phyloP scores from a whole-genome alignment of 1,284 basidiomycete genomes.

The Sanguinoderma infundibulare region DNA sequence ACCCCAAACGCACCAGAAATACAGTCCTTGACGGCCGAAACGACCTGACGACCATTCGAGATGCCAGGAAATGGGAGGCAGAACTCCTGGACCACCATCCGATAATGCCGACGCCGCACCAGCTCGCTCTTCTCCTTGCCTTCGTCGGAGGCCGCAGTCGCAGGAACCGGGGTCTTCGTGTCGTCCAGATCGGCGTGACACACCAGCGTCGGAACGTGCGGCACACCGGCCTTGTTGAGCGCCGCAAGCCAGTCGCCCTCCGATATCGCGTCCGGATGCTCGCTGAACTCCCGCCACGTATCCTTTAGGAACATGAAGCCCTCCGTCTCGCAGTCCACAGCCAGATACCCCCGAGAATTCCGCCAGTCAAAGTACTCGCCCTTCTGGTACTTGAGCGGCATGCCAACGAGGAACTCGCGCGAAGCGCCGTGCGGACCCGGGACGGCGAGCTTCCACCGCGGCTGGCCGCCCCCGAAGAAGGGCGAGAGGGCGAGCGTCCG shows the following conservation, averaged over 20 bases:
- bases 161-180: background rate
- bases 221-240: slow-evolving; percentile 6
- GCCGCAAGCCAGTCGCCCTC: background rate
- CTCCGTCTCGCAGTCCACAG: slow-evolving; percentile 3
- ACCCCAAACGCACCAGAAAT: background rate
- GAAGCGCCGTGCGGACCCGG: background rate
- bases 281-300: slow-evolving; percentile 4
- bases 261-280: background rate
- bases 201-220: slow-evolving; percentile 12
- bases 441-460: slow-evolving; percentile 8
- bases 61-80: background rate
- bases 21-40: background rate
- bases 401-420: slow-evolving; percentile 9
- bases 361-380: background rate
- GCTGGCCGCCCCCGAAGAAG: background rate
- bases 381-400: background rate
- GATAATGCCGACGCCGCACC: background rate
- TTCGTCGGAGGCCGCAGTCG: background rate
- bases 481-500: background rate
- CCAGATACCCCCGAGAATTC: slow-evolving; percentile 6
- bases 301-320: slow-evolving; percentile 17
- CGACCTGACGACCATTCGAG: background rate
- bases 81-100: background rate
- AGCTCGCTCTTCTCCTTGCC: background rate
- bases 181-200: slow-evolving; percentile 8